Base-by-base conservation (phyloP, 1,284 basidiomycete genomes). In the Cystobasidiaceae sp. region DNA sequence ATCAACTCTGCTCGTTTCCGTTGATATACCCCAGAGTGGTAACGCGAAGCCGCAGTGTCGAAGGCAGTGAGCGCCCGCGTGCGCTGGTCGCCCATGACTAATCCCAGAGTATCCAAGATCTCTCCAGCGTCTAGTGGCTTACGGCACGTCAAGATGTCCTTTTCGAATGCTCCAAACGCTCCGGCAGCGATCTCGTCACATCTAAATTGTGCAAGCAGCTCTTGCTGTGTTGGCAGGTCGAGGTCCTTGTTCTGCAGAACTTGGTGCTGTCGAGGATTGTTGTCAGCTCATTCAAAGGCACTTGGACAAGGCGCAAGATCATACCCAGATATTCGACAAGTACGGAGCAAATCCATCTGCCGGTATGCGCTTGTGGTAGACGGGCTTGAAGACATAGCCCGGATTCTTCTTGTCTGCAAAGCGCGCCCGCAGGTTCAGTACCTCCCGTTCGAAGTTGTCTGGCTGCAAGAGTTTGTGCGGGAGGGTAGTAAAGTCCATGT, bases 241-340 rank as follows among this genome's bases (percentile, higher is more conserved):
- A 99, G 84, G 76, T 99, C 96, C 79, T 98, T 97, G 81, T 99
- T 98, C 7, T 84, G 88, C 76, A 97, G 87, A 21, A 99, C 93
- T 87, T 97, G 93, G 83, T 97, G 90, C 91, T 90, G 71, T 52
- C 23, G 30, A 30, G 19, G 30, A 25, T 11, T 28, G 33, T 23
- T 28, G 28, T 33, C 44, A 13, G 11, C 27, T 17, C n/a, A n/a
- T n/a, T n/a, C n/a, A 30, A 3, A 44, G 3, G 1, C 19, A 32
- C n/a, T 23, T 25, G 23, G 2, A 30, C 3, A 46, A 51, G 17
- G n/a, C 27, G 23, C 15, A 51, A 11, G 3, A 21, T 2, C 2
- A 9, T 67, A 91, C 90, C 96, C 96, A 99, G 67, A 98, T 94
- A 49, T 87, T 86, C 74, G 92, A 89, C 89, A 98, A 96, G 76